Percentiles rank a stretch among this genome's conserved stretches.
Evolutionary conservation across 345 rosid genomes (phyloP).

Genomic region (Arabis hirsuta): DNA sequence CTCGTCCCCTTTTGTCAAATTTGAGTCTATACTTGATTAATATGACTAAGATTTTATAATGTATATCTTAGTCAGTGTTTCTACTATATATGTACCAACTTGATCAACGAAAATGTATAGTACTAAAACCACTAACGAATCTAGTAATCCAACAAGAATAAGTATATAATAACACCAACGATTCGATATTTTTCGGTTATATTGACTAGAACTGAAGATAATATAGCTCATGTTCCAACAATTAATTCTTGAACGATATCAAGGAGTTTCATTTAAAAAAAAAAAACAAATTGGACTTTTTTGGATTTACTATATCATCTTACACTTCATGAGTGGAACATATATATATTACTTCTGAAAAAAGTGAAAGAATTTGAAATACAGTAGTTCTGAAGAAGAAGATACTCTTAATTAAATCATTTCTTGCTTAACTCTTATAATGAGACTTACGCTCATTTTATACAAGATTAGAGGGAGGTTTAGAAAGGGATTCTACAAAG

Average conservation of each 20-base stretch:
- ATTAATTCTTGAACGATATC: background rate
- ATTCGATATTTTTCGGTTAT: background rate
- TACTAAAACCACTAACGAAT: background rate
- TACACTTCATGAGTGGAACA: conserved; percentile 20
- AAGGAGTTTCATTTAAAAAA: background rate
- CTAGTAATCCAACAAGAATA: conserved; percentile 1
- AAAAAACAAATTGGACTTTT: background rate
- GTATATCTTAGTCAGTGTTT: conserved; percentile 6
- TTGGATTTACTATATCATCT: background rate
- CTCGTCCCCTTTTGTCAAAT: conserved; percentile 8
- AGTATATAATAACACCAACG: background rate
- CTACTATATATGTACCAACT: background rate
- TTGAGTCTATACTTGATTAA: background rate
- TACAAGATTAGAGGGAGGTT: too few relatives aligned
- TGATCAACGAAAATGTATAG: conserved; percentile 10
- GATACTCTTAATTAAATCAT: too few relatives aligned
- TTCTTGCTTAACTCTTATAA: too few relatives aligned
- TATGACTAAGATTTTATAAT: conserved; percentile 1
- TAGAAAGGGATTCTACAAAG: too few relatives aligned
- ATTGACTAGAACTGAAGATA: background rate
- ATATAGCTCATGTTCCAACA: background rate
- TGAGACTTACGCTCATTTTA: too few relatives aligned
- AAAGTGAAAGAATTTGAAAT: too few relatives aligned
- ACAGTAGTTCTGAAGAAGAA: too few relatives aligned
- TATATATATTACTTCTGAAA: too few relatives aligned